These are phyloP conservation scores for Tylopilus subfusipes DNA, from an alignment of 768 basidiomycete genomes.

Conservation along the genomic window DNA sequence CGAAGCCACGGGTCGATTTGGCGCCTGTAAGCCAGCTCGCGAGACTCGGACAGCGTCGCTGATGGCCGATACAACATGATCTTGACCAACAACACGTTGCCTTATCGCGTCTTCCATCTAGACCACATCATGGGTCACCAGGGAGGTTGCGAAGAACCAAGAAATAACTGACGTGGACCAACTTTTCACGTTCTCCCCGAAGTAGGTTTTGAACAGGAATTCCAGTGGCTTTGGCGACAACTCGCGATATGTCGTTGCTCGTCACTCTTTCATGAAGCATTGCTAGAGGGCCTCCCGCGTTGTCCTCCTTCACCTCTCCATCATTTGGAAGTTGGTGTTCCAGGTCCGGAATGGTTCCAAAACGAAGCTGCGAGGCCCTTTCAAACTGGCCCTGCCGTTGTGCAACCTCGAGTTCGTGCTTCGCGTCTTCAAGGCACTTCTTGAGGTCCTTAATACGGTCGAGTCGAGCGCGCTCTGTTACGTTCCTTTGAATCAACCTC, in stretches of 20 bases:
- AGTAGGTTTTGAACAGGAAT: constrained; percentile 87
- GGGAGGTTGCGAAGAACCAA: not conserved
- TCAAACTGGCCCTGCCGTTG: constrained; percentile 89
- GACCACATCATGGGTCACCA: not conserved
- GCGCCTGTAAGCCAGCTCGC: constrained; percentile 84
- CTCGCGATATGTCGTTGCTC: constrained; percentile 83
- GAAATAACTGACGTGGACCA: constrained; percentile 66
- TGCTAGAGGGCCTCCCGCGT: constrained; percentile 40
- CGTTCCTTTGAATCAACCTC: not conserved
- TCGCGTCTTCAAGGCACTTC: constrained; percentile 74
- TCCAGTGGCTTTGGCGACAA: constrained; percentile 85
- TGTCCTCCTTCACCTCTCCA: constrained; percentile 43
- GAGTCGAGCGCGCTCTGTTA: constrained; percentile 61
- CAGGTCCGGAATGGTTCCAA: constrained; percentile 79
- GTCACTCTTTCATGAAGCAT: constrained; percentile 87
- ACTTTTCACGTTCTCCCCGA: constrained; percentile 85
- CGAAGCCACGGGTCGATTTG: constrained; percentile 85
- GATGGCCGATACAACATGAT: constrained; percentile 80
- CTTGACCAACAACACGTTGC: constrained; percentile 83
- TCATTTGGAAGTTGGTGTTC: constrained; percentile 64
- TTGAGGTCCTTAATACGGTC: constrained; percentile 71
- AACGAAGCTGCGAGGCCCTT: constrained; percentile 77
- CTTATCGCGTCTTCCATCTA: constrained; percentile 86
- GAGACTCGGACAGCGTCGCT: constrained; percentile 92
- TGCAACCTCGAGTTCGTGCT: constrained; percentile 81